phyloP scores from a whole-genome alignment of 139 green algal species.

The Coelastrella sp. region DNA sequence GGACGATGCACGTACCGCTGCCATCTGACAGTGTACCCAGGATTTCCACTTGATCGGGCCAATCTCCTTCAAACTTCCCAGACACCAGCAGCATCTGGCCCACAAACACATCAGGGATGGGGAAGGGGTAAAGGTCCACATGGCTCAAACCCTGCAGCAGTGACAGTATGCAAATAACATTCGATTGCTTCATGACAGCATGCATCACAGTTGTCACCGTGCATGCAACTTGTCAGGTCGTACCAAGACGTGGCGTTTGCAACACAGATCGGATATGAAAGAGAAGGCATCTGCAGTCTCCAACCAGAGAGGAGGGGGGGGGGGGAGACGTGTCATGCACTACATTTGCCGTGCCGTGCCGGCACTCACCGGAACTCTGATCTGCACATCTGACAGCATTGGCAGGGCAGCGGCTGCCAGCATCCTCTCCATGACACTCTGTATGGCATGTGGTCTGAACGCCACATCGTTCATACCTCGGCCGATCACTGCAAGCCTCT shows the following conservation, averaged over 20 bases:
- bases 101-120: conserved; percentile 73
- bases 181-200: no score
- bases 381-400: conserved; percentile 56
- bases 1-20: conserved; percentile 22
- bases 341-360: neutral
- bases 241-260: no score
- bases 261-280: no score
- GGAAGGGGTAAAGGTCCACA: conserved; percentile 72
- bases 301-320: no score
- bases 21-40: conserved; percentile 60
- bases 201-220: no score
- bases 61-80: conserved; percentile 71
- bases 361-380: neutral
- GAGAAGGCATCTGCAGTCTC: no score
- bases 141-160: conserved; percentile 41
- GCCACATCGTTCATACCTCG: conserved; percentile 68
- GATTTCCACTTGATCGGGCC: conserved; percentile 54
- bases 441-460: conserved; percentile 59
- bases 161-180: neutral
- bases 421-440: conserved; percentile 68
- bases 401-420: conserved; percentile 58
- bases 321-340: neutral
- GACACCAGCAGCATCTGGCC: conserved; percentile 68
- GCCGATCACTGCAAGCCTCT: conserved; percentile 63
- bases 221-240: no score